Evolutionary conservation across 306 rosid genomes (phyloP).

Genomic region (Quercus variabilis): DNA sequence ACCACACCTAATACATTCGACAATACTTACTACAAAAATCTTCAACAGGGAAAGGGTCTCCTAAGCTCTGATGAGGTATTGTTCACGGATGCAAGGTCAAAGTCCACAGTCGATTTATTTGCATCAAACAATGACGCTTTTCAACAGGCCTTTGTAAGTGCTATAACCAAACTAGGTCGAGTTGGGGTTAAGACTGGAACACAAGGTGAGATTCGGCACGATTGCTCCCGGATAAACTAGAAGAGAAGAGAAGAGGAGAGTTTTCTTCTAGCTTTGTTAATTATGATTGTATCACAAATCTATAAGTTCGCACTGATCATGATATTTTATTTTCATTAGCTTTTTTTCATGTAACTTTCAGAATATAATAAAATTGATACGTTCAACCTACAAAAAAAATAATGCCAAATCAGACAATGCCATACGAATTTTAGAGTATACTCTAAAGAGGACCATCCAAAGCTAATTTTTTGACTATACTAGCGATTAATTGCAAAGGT

Average conservation of each 20-base stretch:
- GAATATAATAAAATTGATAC: no score
- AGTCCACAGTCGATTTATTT: constrained; percentile 14
- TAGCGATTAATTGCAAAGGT: no score
- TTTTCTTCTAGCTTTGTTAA: neutral
- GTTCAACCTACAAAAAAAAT: no score
- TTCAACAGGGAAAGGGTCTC: constrained; percentile 38
- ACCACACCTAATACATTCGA: constrained; percentile 30
- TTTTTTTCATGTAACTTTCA: no score
- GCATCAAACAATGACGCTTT: constrained; percentile 30
- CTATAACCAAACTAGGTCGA: constrained; percentile 36
- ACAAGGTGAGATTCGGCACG: constrained; percentile 31
- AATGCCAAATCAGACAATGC: no score
- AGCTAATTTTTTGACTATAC: no score
- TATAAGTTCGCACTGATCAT: neutral
- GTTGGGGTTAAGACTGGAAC: constrained; percentile 30
- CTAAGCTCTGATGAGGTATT: constrained; percentile 31
- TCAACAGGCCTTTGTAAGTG: constrained; percentile 28
- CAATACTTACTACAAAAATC: constrained; percentile 33
- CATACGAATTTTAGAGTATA: no score
- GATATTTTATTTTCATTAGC: no score
- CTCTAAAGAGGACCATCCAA: no score
- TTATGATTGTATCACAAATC: neutral
- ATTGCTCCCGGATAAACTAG: constrained; percentile 29
- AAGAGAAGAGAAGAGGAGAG: neutral
- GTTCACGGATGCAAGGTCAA: constrained; percentile 28